Base-by-base conservation (phyloP, 2,329 filamentous ascomycete genomes). In the Xylogone sp. region DNA sequence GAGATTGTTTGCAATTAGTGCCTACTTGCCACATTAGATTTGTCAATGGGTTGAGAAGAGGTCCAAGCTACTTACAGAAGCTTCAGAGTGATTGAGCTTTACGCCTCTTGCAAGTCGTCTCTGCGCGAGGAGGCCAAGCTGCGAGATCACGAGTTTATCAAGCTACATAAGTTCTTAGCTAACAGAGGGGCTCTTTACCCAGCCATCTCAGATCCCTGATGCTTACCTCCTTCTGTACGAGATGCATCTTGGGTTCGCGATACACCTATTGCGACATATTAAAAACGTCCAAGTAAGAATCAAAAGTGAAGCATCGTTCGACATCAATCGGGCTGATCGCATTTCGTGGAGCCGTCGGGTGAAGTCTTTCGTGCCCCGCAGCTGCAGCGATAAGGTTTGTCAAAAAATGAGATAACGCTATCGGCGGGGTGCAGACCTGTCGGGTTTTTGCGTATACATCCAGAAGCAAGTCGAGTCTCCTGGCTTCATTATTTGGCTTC, bases 61-160 rank as follows among this genome's bases (percentile, higher is more conserved):
- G 24, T 5, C 18, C 27, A 27, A 21, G n/a, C 34, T 18, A 63
- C 71, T 50, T 71, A 94, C 90, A 59, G 83, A 85, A 55, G 93
- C 90, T 75, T 97, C 93, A 27, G 87, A 79, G 73, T 96, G 90
- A 67, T 97, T 97, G 62, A 97, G 75, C 67, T 86, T 87, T 49
- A 97, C 84, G 48, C 93, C 93, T 63, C 93, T 79, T 27, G 93
- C 93, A 59, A 97, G 83, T 54, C 93, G 83, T 58, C 87, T 82
- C 75, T 97, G 93, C 50, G 93, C 93, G 46, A 97, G 80, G 59
- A 87, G 80, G 61, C 93, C 93, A 55, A 96, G 76, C 71, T 97
- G 90, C 50, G 91, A 89, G 67, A 96, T 93, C 68, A 87, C 81
- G 71, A 97, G 89, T 83, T 97, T 97, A 78, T 97, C 93, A 66